A percentile compares a stretch with the other conserved stretches of the same genome.
These are phyloP conservation scores for Suaeda aralocaspica DNA, from an alignment of 148 eudicot genomes.

Conservation along the genomic window DNA sequence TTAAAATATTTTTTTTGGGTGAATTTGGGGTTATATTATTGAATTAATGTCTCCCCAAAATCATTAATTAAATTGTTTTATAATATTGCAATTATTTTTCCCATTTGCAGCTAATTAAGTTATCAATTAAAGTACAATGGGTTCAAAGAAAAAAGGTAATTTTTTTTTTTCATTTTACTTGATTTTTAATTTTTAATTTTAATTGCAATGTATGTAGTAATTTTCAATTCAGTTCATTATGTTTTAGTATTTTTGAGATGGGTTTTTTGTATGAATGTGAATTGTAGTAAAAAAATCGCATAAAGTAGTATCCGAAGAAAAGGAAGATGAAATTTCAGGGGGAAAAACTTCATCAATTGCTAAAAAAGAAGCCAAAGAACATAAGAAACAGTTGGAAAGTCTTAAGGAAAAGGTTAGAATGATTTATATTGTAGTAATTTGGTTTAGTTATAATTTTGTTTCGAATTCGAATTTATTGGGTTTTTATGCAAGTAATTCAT, in stretches of 20 bases:
- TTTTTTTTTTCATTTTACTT: background rate
- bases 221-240: too few species aligned
- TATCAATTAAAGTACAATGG: conserved; percentile 34
- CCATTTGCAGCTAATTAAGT: conserved; percentile 21
- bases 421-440: background rate
- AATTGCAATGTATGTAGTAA: too few species aligned
- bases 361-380: conserved; percentile 51
- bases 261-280: conserved; percentile 7
- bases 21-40: background rate
- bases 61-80: background rate
- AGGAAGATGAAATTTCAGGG: conserved; percentile 18
- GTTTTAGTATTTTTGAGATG: too few species aligned
- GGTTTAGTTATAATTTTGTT: background rate
- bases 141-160: conserved; percentile 40
- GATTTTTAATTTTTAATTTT: too few species aligned
- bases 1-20: too few species aligned
- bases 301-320: conserved; percentile 27
- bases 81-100: background rate
- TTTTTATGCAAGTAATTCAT: conserved; percentile 6
- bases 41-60: background rate
- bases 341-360: conserved; percentile 17
- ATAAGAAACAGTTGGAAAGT: conserved; percentile 50
- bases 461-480: too few species aligned
- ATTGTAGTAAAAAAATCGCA: conserved; percentile 36
- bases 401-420: conserved; percentile 66